Conservation (phyloP, 139 green algal species). For the Ettlia oleoabundans region DNA sequence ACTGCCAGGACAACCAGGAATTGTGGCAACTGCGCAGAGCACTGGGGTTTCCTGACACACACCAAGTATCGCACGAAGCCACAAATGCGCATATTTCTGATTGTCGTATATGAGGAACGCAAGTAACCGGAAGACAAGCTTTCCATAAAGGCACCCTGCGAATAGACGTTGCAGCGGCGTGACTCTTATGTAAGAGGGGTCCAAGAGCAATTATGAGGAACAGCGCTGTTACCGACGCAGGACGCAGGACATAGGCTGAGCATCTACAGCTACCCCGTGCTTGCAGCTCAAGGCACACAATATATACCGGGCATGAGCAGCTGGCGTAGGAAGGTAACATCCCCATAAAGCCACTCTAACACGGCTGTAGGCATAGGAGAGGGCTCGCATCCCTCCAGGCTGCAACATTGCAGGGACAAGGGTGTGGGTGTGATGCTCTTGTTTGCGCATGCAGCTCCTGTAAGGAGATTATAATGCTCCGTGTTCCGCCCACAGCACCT, state of each 20-base stretch:
- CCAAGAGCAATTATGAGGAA: not conserved
- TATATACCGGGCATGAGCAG: not conserved
- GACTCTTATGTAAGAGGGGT: not conserved
- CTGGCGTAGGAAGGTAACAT: slow-evolving; percentile 4
- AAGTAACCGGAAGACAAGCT: not conserved
- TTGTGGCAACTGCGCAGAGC: too few relatives aligned
- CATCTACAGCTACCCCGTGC: too few relatives aligned
- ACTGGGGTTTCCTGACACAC: too few relatives aligned
- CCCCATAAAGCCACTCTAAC: slow-evolving; percentile 24
- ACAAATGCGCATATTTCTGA: not conserved
- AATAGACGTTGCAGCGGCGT: not conserved
- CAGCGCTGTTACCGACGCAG: not conserved
- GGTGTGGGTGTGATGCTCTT: not conserved
- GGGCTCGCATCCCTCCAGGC: not conserved
- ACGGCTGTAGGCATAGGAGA: not conserved
- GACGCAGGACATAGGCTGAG: too few relatives aligned
- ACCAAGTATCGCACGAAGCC: not conserved
- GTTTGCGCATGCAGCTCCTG: not conserved
- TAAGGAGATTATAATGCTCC: not conserved
- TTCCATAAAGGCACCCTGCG: not conserved
- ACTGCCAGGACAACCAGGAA: not conserved
- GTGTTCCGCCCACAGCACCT: not conserved
- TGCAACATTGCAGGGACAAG: not conserved
- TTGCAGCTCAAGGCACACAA: not conserved
- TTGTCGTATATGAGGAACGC: slow-evolving; percentile 13